These are phyloP conservation scores for Talinum fruticosum DNA, from an alignment of 148 eudicot genomes.

Conservation along the genomic window DNA sequence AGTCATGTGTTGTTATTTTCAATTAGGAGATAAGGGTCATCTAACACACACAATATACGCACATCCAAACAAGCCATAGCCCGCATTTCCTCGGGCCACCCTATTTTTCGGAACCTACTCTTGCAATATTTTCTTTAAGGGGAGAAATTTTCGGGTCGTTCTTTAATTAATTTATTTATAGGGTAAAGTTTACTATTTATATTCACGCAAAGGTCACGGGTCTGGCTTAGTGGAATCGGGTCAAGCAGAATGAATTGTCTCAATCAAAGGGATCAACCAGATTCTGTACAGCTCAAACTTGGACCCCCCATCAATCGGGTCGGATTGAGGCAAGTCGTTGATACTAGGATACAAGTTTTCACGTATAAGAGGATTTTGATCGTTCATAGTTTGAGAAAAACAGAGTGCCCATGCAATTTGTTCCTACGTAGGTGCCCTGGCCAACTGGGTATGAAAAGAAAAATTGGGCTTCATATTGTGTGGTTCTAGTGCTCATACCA, in stretches of 20 bases:
- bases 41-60: neutral
- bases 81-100: neutral
- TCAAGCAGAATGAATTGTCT: neutral
- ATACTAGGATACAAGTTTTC: conserved; percentile 3
- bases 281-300: neutral
- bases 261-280: conserved; percentile 2
- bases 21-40: neutral
- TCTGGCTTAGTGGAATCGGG: neutral
- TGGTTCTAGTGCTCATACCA: neutral
- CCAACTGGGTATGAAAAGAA: neutral
- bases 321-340: neutral
- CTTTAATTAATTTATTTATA: too few species aligned
- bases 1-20: neutral
- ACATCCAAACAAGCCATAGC: neutral
- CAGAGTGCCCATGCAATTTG: neutral
- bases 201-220: neutral
- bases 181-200: neutral
- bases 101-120: neutral
- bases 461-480: neutral
- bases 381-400: neutral
- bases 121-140: neutral
- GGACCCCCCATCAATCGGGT: conserved; percentile 1
- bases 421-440: neutral
- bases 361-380: neutral
- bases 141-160: neutral